phyloP scores from a whole-genome alignment of 306 rosid genomes.

The Ormosia emarginata region DNA sequence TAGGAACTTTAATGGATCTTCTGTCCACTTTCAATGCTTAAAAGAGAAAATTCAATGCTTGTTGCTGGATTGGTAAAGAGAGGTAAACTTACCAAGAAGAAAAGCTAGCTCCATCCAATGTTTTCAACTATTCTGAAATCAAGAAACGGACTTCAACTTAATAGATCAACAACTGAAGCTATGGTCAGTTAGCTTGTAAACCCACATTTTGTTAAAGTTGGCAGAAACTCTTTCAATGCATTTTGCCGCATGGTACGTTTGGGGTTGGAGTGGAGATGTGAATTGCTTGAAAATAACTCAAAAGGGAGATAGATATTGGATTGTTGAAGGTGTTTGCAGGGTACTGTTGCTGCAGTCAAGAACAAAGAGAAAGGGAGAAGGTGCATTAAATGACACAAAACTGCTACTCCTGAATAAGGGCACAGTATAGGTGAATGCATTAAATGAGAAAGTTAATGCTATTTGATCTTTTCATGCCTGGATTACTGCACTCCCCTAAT shows the following conservation, averaged over 20 bases:
- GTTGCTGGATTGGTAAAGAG: background rate
- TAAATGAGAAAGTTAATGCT: slow-evolving; percentile 74
- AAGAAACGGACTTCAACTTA: background rate
- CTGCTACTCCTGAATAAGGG: slow-evolving; percentile 51
- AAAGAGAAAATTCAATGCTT: background rate
- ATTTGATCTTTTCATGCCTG: slow-evolving; percentile 57
- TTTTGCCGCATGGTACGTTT: background rate
- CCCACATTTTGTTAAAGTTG: background rate
- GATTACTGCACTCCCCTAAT: slow-evolving; percentile 19
- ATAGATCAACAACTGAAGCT: background rate
- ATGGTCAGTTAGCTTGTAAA: background rate
- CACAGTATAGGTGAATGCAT: slow-evolving; percentile 55
- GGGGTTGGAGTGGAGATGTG: background rate
- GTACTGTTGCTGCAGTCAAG: slow-evolving; percentile 23
- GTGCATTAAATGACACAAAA: slow-evolving; percentile 62
- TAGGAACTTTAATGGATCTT: background rate
- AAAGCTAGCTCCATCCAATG: slow-evolving; percentile 1
- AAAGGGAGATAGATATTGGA: background rate
- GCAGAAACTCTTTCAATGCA: background rate
- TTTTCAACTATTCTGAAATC: slow-evolving; percentile 4
- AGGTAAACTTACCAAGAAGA: slow-evolving; percentile 25
- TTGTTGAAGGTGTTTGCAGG: slow-evolving; percentile 34
- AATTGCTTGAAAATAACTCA: slow-evolving; percentile 6
- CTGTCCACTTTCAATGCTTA: background rate
- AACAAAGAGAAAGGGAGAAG: background rate